Base-by-base conservation (phyloP, 1,284 basidiomycete genomes). In the Phylloporus sp. region DNA sequence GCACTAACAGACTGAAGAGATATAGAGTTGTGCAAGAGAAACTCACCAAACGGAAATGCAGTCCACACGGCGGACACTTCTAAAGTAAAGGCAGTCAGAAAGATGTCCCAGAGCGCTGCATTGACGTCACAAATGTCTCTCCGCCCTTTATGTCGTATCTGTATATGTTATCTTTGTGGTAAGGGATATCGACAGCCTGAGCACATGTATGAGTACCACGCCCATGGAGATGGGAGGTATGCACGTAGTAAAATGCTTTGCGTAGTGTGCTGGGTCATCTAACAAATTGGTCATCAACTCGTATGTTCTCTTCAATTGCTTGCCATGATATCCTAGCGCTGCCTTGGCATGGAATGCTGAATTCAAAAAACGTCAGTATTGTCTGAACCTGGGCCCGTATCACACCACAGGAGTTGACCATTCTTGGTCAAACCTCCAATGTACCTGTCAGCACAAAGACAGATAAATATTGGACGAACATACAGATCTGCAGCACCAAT, bases 131-230 rank as follows among this genome's bases (percentile, higher is more conserved):
- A 7, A 57, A 66, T 4, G 52, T 20, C 13, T 66, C 70, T 8
- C 50, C 55, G 1, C 32, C 47, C 22, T 60, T 62, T 3, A 55
- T 34, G 44, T 63, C 63, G 28, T 66, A 70, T 24, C 69, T 70
- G n/a, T n/a, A 11, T 70, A 72, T 6, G 69, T 66, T 15, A 72
- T 46, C 2, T 53, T 59, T 57, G 66, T 63, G 26, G 63, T 47
- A n/a, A 68, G 49, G 20, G 56, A 24, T n/a, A 59, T 68, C 1
- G 70, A 60, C 37, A 74, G 68, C 17, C 70, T 69, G 50, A 24
- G 20, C 4, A 42, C 17, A 12, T 31, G 32, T 10, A 12, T 57
- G 40, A 66, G 15, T 15, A 29, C 20, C 34, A 7, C 42, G 24
- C n/a, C 17, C 1, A 31, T 7, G 6, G 24, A 8, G 12, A 44